Base-by-base conservation (phyloP, 805 yeast species). In the Wickerhamomyces rabaulensis region DNA sequence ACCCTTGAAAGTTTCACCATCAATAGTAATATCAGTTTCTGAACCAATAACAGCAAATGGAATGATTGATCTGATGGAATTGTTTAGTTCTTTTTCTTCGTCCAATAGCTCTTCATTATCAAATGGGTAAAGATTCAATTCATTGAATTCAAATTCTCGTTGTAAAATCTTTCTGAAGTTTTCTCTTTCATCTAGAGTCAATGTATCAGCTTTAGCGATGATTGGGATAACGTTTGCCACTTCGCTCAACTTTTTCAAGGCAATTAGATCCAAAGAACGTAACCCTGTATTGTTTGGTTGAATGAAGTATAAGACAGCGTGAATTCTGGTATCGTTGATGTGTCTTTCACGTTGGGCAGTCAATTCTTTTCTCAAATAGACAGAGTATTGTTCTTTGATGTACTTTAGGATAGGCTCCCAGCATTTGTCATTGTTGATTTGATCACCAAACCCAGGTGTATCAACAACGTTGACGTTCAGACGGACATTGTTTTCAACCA, bases 361-460 rank as follows among this genome's bases (percentile, higher is more conserved):
- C 65, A 92, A 82, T 69, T 91, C 98, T 66, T 86, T 87, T 70
- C 97, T 84, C 63, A 91, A 75, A 66, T 87, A 91, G 60, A 83
- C 83, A 39, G 95, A 85, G 66, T 91, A 95, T 69, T 91, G 97
- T 68, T 91, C 97, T 70, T 91, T 91, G 64, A 91, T 88, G 69
- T 90, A 91, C 68, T 88, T 89, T 54, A 91, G 84, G 52, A 91
- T 82, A 44, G 97, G 97, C 58, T 91, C 98, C 97, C 97, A 92
- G 68, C 95, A 90, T 68, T 85, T 87, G 60, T 87, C 95, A 68
- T 91, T 91, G 71, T 90, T 87, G 55, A 94, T 86, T 69, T 87
- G 96, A 73, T 94, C 99, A 36, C 97, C 98, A 73, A 89, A 94
- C 15, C 98, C 98, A 19, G 98, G 98, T 3, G 99, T 94, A 65